Base-by-base conservation (phyloP, 2,329 filamentous ascomycete genomes). In the Byssoonygena ceratinophila region DNA sequence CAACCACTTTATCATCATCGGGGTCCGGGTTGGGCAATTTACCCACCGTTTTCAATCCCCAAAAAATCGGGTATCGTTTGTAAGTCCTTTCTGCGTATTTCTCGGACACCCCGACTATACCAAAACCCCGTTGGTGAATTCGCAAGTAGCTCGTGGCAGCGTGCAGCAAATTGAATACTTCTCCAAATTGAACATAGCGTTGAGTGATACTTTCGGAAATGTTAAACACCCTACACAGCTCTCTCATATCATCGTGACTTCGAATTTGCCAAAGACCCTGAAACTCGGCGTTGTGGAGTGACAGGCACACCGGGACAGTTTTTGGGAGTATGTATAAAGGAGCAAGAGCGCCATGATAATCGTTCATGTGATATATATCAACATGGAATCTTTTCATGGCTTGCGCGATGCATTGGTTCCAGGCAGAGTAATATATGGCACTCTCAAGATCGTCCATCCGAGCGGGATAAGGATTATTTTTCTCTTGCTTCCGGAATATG, bases 371-470 rank as follows among this genome's bases (percentile, higher is more conserved):
- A 63, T 83, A 83, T n/a, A 83, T 62, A 58, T 82, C 78, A 54
- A 81, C 71, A 0, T 77, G 74, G 62, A 84, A 85, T 14, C 82
- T 76, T 52, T 75, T 74, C 58, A 83, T 76, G 1, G 80, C 69
- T 58, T 81, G 74, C 6, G 81, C 80, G 59, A 85, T 83, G 62
- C 82, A 85, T 63, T 80, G 78, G 57, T 85, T 85, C 82, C 82
- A 85, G 2, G 80, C 80, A 1, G 79, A 83, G 62, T 84, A 84
- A 65, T 83, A 82, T 44, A 85, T 78, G 11, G 82, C 82, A 57
- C 76, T 80, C 56, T 82, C 79, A 51, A 84, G 71, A 61, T 85
- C 81, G 61, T 85, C 82, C 82, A 85, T 85, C 29, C 81, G 76
- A 34, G 80, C 71, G 14, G 82, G 81, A 59, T 84, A 84, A 0